Evolutionary conservation across 768 basidiomycete genomes (phyloP).

Genomic region (Mycena albidolilacea): DNA sequence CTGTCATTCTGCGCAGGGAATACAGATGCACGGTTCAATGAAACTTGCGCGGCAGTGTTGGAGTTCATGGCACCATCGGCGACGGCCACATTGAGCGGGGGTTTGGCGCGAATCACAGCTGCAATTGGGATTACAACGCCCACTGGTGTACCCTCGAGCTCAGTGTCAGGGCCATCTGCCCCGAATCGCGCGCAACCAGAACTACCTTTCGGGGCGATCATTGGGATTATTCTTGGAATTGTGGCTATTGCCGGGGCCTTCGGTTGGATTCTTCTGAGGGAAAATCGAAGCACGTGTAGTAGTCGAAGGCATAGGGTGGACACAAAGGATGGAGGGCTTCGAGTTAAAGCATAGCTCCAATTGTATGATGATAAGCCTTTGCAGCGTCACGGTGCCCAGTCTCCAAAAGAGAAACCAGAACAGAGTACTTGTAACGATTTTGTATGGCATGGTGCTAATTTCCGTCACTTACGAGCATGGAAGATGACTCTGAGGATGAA

Average conservation of each 20-base stretch:
- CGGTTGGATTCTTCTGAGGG: neutral
- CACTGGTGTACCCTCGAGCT: neutral
- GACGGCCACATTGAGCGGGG: neutral
- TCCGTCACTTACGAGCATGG: too few relatives aligned
- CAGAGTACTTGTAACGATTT: too few relatives aligned
- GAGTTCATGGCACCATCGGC: constrained; percentile 6
- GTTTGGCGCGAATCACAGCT: constrained; percentile 6
- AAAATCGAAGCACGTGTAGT: neutral
- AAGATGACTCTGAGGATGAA: too few relatives aligned
- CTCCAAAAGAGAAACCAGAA: too few relatives aligned
- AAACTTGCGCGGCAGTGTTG: neutral
- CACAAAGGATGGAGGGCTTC: neutral
- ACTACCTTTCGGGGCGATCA: neutral
- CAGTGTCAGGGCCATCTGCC: neutral
- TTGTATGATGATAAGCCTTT: neutral
- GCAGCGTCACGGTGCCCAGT: too few relatives aligned
- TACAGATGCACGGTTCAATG: neutral
- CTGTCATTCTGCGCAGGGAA: constrained; percentile 1
- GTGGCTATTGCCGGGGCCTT: neutral
- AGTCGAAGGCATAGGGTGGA: neutral
- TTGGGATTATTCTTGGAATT: neutral
- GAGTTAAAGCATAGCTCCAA: neutral
- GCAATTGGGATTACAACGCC: neutral
- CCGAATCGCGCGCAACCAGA: neutral
- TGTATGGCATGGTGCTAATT: too few relatives aligned